Evolutionary conservation across 2,329 filamentous ascomycete genomes (phyloP).

Genomic region (Fonsecaea erecta): DNA sequence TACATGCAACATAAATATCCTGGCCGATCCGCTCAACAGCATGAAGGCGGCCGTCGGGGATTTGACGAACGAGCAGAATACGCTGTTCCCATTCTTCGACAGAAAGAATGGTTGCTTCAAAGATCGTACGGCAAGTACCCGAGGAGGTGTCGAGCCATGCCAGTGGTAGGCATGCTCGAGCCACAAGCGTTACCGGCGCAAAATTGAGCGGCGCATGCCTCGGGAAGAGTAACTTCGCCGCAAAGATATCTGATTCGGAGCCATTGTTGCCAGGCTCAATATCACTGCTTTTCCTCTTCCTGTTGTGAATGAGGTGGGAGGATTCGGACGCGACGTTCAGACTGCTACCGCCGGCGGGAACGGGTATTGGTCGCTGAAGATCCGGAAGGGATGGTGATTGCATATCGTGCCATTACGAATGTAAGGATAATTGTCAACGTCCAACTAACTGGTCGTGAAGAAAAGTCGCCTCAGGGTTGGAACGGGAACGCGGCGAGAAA

Average conservation of each 20-base stretch:
- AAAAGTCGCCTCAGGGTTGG: neutral
- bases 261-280: constrained; percentile 13
- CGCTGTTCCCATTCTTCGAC: constrained; percentile 34
- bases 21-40: constrained; percentile 33
- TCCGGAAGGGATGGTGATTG: constrained; percentile 13
- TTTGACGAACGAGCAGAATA: constrained; percentile 28
- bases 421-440: neutral
- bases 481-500: neutral
- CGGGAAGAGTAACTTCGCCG: constrained; percentile 14
- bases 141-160: constrained; percentile 30
- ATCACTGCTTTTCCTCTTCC: constrained; percentile 31
- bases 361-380: constrained; percentile 14
- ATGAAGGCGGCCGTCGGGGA: constrained; percentile 33
- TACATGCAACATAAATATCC: constrained; percentile 25
- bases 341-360: constrained; percentile 17
- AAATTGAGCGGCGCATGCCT: constrained; percentile 18
- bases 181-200: constrained; percentile 30
- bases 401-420: constrained; percentile 31
- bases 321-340: constrained; percentile 16
- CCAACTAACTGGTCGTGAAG: neutral
- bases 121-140: constrained; percentile 14
- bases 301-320: neutral
- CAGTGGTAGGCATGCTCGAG: constrained; percentile 35
- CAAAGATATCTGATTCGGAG: constrained; percentile 14
- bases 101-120: constrained; percentile 28